These are phyloP conservation scores for Yarrowia sp. DNA, from an alignment of 805 yeast species.

Conservation along the genomic window DNA sequence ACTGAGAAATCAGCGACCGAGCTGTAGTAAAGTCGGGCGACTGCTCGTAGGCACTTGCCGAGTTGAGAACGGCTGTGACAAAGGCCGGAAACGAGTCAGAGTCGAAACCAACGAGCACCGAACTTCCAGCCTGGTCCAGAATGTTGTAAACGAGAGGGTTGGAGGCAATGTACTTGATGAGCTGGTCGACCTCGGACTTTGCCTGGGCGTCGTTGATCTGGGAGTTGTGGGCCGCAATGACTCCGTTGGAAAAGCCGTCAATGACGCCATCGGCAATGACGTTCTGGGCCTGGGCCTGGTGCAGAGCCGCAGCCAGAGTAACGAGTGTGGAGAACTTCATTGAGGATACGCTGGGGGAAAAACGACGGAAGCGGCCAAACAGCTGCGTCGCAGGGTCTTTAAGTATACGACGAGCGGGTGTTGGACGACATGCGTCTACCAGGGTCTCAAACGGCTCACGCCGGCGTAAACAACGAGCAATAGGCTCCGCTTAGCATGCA, in stretches of 20 bases:
- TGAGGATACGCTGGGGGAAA: neutral
- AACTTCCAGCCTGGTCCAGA: slow-evolving; percentile 6
- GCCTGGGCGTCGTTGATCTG: slow-evolving; percentile 35
- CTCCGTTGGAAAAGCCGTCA: slow-evolving; percentile 35
- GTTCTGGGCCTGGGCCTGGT: slow-evolving; percentile 16
- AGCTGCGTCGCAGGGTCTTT: neutral
- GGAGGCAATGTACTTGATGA: slow-evolving; percentile 32
- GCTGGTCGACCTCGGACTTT: slow-evolving; percentile 34
- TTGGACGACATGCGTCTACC: slow-evolving; percentile 11
- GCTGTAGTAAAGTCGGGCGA: slow-evolving; percentile 26
- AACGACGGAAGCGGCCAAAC: neutral
- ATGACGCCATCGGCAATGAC: slow-evolving; percentile 28
- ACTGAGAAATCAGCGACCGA: slow-evolving; percentile 3
- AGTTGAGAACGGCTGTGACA: slow-evolving; percentile 6
- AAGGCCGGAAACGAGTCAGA: slow-evolving; percentile 19
- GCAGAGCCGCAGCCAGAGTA: slow-evolving; percentile 10
- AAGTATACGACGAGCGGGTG: neutral
- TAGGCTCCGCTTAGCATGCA: slow-evolving; percentile 4
- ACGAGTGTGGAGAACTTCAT: slow-evolving; percentile 32
- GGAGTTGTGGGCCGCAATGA: slow-evolving; percentile 26
- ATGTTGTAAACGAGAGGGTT: neutral
- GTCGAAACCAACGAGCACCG: neutral
- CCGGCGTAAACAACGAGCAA: neutral
- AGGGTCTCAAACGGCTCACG: slow-evolving; percentile 9
- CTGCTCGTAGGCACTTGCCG: neutral